phyloP scores from a whole-genome alignment of 192 early-diverging fungal species.

The Coemansia sp. region DNA sequence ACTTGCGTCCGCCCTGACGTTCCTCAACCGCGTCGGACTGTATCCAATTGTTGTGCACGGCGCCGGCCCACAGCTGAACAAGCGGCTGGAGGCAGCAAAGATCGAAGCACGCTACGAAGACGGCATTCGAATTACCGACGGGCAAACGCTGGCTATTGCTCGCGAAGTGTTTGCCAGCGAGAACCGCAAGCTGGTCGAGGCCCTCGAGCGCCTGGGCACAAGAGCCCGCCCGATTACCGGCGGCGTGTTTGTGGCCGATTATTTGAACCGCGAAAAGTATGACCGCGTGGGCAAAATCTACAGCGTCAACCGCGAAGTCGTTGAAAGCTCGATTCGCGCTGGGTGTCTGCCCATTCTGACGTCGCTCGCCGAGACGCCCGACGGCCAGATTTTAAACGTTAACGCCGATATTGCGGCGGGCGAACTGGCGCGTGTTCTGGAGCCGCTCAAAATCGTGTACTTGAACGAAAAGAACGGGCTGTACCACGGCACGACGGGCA shows the following conservation, averaged over 20 bases:
- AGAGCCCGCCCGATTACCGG: constrained; percentile 94
- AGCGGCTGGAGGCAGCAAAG: constrained; percentile 82
- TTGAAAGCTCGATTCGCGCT: constrained; percentile 90
- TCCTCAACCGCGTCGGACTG: constrained; percentile 94
- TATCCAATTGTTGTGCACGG: constrained; percentile 99
- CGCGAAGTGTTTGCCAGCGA: constrained; percentile 92
- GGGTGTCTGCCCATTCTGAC: constrained; percentile 96
- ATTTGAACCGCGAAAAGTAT: constrained; percentile 93
- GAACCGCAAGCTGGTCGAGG: constrained; percentile 96
- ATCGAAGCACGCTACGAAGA: constrained; percentile 96
- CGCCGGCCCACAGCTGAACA: constrained; percentile 95
- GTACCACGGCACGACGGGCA: constrained; percentile 89
- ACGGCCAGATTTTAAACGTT: constrained; percentile 96
- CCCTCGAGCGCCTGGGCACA: constrained; percentile 91
- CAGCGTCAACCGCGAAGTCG: constrained; percentile 86
- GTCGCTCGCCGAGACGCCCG: constrained; percentile 90
- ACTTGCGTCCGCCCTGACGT: constrained; percentile 91
- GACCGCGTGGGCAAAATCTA: constrained; percentile 90
- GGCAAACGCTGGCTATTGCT: constrained; percentile 88
- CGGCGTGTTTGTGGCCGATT: constrained; percentile 96
- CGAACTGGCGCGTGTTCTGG: constrained; percentile 91
- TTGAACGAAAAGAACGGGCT: constrained; percentile 98
- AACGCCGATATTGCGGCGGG: constrained; percentile 99
- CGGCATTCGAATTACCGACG: constrained; percentile 97
- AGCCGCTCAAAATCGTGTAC: constrained; percentile 97